These are phyloP conservation scores for Imleria badia DNA, from an alignment of 768 basidiomycete species.

Conservation along the genomic window DNA sequence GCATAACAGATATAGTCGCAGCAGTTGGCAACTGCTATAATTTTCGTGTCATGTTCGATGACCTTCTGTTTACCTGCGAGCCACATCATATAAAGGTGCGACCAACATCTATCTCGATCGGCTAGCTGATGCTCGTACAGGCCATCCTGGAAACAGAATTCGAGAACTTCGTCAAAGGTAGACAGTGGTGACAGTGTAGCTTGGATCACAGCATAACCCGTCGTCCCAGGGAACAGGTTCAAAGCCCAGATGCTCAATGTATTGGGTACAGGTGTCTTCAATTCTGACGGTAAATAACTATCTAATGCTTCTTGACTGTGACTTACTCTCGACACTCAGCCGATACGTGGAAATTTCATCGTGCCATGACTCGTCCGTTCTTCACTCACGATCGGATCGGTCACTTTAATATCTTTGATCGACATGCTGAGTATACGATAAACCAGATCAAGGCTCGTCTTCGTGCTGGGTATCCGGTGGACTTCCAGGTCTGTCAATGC, in stretches of 20 bases:
- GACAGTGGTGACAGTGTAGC: background rate
- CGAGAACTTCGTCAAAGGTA: slow-evolving; percentile 59
- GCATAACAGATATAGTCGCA: slow-evolving; percentile 35
- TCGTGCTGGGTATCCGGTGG: slow-evolving; percentile 50
- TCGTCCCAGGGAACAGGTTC: slow-evolving; percentile 33
- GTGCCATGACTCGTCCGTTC: slow-evolving; percentile 64
- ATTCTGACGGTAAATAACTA: slow-evolving; percentile 52
- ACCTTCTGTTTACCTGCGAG: slow-evolving; percentile 46
- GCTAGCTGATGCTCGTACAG: slow-evolving; percentile 8
- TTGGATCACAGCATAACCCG: background rate
- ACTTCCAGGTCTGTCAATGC: slow-evolving; percentile 47
- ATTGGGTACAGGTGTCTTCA: slow-evolving; percentile 67
- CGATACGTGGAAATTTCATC: slow-evolving; percentile 62
- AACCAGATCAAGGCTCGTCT: slow-evolving; percentile 47
- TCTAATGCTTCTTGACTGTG: too few relatives aligned
- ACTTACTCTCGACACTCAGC: slow-evolving; percentile 26
- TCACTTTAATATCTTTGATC: slow-evolving; percentile 61
- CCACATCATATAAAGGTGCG: slow-evolving; percentile 54
- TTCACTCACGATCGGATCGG: slow-evolving; percentile 59
- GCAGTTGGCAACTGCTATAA: slow-evolving; percentile 45
- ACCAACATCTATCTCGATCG: background rate
- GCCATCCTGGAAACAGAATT: slow-evolving; percentile 57
- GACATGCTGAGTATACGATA: slow-evolving; percentile 47
- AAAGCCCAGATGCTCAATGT: slow-evolving; percentile 44
- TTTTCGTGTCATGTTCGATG: slow-evolving; percentile 44